phyloP scores from a whole-genome alignment of 768 basidiomycete genomes.

The Leccinum obscurum region DNA sequence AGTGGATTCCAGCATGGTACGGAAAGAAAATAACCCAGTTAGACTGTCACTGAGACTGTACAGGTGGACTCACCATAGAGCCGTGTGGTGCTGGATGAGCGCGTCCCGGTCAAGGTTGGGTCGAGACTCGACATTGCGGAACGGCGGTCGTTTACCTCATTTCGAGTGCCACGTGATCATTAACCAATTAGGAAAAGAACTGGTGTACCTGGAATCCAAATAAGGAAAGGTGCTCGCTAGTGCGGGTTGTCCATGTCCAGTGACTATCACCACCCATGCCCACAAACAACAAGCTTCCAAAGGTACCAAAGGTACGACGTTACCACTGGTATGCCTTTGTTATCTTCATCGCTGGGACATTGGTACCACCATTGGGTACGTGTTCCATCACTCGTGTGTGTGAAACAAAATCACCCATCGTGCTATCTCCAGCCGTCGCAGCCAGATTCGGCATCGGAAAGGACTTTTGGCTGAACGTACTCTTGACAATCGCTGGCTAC shows the following conservation, averaged over 20 bases:
- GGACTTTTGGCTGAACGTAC: conserved; percentile 89
- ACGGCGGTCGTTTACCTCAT: conserved; percentile 28
- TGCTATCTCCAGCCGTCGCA: conserved; percentile 70
- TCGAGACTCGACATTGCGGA: not conserved
- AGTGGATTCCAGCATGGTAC: conserved; percentile 2
- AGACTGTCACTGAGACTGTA: too few species aligned
- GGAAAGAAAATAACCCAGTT: not conserved
- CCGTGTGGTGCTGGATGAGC: conserved; percentile 22
- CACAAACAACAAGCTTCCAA: conserved; percentile 49
- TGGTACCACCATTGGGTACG: conserved; percentile 89
- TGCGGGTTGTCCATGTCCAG: conserved; percentile 9
- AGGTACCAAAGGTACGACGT: conserved; percentile 56
- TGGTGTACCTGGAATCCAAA: conserved; percentile 5
- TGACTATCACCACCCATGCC: conserved; percentile 25
- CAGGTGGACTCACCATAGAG: conserved; percentile 16
- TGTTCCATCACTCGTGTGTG: not conserved
- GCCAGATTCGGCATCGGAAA: conserved; percentile 88
- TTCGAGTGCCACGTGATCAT: conserved; percentile 26
- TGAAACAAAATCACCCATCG: conserved; percentile 2
- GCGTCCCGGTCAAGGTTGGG: conserved; percentile 21
- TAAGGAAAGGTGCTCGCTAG: conserved; percentile 2
- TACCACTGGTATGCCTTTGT: conserved; percentile 82
- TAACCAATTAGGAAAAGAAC: conserved; percentile 8
- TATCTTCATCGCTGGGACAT: conserved; percentile 84
- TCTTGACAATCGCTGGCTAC: conserved; percentile 90